A percentile compares a stretch with the other conserved stretches of the same genome.
Evolutionary conservation across 2,329 filamentous ascomycete species (phyloP).

Genomic region (Penicillium sp.): DNA sequence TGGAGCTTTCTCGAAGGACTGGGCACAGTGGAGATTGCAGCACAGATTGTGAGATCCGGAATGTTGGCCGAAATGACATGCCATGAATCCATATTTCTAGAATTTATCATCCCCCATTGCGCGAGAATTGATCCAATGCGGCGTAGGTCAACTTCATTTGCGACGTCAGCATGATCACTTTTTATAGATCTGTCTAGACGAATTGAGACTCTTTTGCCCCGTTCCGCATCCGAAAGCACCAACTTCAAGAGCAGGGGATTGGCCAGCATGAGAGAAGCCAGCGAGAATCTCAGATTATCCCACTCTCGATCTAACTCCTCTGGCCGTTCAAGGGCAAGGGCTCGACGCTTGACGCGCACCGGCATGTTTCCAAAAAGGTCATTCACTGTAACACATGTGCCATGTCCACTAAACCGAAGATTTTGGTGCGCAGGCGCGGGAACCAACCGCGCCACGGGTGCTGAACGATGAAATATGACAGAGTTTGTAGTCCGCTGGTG

Average conservation of each 20-base stretch:
- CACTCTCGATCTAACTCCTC: conserved; percentile 63
- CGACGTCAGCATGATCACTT: too few species aligned
- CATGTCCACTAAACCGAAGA: conserved; percentile 59
- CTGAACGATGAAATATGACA: conserved; percentile 69
- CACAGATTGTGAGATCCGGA: conserved; percentile 61
- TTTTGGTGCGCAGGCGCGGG: conserved; percentile 62
- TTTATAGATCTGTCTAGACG: conserved; percentile 7
- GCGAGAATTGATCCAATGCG: conserved; percentile 56
- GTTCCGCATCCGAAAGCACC: conserved; percentile 55
- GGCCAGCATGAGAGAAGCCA: conserved; percentile 68
- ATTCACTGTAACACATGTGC: conserved; percentile 72
- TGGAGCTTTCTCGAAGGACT: conserved; percentile 71
- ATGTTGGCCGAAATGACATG: conserved; percentile 67
- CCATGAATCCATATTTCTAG: conserved; percentile 60
- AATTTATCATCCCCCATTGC: conserved; percentile 65
- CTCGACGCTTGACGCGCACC: conserved; percentile 80
- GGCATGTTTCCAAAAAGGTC: conserved; percentile 90
- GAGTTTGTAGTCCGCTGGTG: conserved; percentile 55
- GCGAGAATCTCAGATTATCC: conserved; percentile 58
- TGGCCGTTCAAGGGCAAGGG: conserved; percentile 52
- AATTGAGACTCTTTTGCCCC: conserved; percentile 38
- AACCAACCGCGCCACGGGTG: conserved; percentile 61
- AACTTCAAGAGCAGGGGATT: conserved; percentile 62
- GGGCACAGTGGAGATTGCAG: conserved; percentile 69
- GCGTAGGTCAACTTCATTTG: conserved; percentile 24